Conservation (phyloP, 176 grass and related monocot species). For the Lolium rigidum region DNA sequence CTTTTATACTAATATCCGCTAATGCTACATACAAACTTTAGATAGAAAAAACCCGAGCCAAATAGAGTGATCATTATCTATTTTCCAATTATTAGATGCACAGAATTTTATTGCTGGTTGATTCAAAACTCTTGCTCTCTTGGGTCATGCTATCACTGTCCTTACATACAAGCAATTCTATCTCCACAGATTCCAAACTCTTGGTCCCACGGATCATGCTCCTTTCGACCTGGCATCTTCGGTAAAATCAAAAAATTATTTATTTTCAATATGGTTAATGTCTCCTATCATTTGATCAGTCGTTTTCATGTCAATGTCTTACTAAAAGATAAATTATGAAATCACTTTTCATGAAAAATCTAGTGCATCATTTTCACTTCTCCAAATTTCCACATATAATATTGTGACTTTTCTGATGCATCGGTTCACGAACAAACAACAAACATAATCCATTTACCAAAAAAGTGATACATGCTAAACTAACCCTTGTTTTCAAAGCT, state of each 20-base stretch:
- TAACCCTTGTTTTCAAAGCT: no score
- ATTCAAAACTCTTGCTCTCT: neutral
- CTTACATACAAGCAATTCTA: neutral
- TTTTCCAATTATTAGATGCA: neutral
- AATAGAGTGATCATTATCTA: neutral
- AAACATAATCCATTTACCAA: no score
- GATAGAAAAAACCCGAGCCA: no score
- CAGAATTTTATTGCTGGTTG: neutral
- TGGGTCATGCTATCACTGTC: neutral
- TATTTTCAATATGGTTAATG: neutral
- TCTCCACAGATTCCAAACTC: neutral
- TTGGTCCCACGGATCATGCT: neutral
- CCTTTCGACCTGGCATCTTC: neutral
- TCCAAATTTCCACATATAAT: no score
- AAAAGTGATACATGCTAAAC: no score
- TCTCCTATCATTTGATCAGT: neutral
- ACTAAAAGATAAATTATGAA: neutral
- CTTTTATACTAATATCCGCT: no score
- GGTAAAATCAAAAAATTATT: neutral
- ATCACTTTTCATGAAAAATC: no score
- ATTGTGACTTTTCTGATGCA: no score
- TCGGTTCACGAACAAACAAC: no score
- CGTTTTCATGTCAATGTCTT: neutral
- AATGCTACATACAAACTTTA: no score
- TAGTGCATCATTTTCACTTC: no score